phyloP scores from a whole-genome alignment of 164 flowering plant species.

The Amborella trichopoda region DNA sequence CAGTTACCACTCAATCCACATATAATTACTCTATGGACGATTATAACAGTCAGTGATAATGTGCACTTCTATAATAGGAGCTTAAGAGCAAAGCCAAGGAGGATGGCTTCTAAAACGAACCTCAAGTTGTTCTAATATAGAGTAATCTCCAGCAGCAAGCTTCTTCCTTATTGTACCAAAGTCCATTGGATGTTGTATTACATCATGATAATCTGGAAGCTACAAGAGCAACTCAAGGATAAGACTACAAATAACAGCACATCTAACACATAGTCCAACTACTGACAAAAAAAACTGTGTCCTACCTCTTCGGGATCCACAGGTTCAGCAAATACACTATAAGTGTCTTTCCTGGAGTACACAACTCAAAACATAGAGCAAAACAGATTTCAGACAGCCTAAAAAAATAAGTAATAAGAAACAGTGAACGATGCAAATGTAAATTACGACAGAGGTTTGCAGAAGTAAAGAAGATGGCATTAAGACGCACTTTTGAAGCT shows the following conservation, averaged over 20 bases:
- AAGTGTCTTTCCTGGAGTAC: constrained; percentile 78
- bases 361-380: too few relatives aligned
- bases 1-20: too few relatives aligned
- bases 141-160: constrained; percentile 55
- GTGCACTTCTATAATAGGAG: too few relatives aligned
- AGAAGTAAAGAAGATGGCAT: too few relatives aligned
- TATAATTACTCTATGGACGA: too few relatives aligned
- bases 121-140: constrained; percentile 71
- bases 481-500: constrained; percentile 50
- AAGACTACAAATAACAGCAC: background rate
- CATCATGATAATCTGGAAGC: constrained; percentile 94
- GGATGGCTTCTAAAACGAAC: constrained; percentile 26
- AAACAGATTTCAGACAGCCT: too few relatives aligned
- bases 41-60: too few relatives aligned
- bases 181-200: constrained; percentile 91
- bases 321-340: constrained; percentile 91
- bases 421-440: too few relatives aligned
- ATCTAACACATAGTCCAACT: background rate
- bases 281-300: background rate
- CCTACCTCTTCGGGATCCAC: constrained; percentile 95
- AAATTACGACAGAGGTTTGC: too few relatives aligned
- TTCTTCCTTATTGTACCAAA: constrained; percentile 88
- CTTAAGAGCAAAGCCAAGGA: too few relatives aligned
- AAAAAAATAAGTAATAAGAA: constrained; percentile 2
- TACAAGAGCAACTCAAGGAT: constrained; percentile 17